Percentiles rank a stretch among this genome's conserved stretches.
Evolutionary conservation across 208 protist species (phyloP).

Genomic region (Trichomonas tenax): DNA sequence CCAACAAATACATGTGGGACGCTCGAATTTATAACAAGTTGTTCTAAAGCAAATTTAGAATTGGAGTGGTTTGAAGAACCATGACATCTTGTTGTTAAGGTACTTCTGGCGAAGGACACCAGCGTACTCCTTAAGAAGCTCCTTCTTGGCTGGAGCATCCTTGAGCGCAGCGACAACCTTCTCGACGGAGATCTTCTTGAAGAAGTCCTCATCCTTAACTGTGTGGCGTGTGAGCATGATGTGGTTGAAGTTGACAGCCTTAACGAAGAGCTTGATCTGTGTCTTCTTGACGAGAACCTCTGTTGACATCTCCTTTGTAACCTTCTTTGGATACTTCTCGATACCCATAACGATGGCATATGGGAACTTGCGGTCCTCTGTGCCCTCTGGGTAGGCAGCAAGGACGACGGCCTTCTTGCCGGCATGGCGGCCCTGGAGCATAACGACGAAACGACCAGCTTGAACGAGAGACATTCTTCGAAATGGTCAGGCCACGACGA

Average conservation of each 20-base stretch:
- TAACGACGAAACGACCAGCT: not conserved
- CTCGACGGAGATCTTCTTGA: no score
- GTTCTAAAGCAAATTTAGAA: not conserved
- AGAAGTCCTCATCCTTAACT: no score
- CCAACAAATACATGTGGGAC: not conserved
- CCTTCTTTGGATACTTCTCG: no score
- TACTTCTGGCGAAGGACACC: not conserved
- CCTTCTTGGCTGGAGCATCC: not conserved
- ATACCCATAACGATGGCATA: no score
- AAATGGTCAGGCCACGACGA: not conserved
- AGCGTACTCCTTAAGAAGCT: not conserved
- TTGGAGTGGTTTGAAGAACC: conserved; percentile 8
- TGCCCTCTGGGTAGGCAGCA: no score
- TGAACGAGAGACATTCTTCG: not conserved
- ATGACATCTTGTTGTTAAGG: not conserved
- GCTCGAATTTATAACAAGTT: not conserved
- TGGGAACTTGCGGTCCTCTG: no score
- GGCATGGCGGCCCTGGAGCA: not conserved
- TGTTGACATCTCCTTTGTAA: not conserved
- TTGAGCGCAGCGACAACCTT: not conserved
- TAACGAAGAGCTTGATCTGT: not conserved
- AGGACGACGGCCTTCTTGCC: not conserved
- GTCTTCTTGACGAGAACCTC: not conserved
- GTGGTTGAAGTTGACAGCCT: no score
- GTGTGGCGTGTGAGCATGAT: no score